Evolutionary conservation across 345 rosid species (phyloP).

Genomic region (Physaria fendleri): DNA sequence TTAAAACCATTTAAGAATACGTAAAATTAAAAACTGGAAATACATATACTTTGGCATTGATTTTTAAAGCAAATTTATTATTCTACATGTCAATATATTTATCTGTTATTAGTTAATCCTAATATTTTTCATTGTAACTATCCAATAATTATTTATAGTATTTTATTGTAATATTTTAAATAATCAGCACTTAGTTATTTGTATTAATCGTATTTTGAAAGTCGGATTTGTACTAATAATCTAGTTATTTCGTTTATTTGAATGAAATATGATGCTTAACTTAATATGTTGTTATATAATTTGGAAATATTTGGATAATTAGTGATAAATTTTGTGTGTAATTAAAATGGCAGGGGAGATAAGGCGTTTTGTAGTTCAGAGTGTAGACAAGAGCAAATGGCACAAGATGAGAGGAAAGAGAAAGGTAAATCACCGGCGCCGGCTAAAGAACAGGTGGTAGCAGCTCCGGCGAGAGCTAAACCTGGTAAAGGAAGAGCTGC

Average conservation of each 20-base stretch:
- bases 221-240: background rate
- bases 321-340: background rate
- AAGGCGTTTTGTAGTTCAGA: slow-evolving; percentile 83
- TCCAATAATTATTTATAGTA: too few relatives aligned
- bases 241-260: background rate
- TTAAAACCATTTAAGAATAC: too few relatives aligned
- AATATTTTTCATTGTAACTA: too few relatives aligned
- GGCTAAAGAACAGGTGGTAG: slow-evolving; percentile 31
- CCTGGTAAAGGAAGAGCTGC: slow-evolving; percentile 29
- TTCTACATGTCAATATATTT: too few relatives aligned
- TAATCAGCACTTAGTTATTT: too few relatives aligned
- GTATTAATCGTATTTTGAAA: too few relatives aligned
- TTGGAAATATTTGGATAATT: background rate
- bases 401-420: slow-evolving; percentile 66
- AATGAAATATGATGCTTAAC: background rate
- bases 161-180: too few relatives aligned
- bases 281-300: background rate
- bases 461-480: slow-evolving; percentile 1
- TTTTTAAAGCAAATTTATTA: too few relatives aligned
- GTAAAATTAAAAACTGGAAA: too few relatives aligned
- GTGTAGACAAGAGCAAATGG: slow-evolving; percentile 84
- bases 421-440: slow-evolving; percentile 39
- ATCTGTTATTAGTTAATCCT: too few relatives aligned
- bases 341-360: slow-evolving; percentile 57
- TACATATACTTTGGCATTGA: too few relatives aligned